Evolutionary conservation across 495 filamentous ascomycete genomes (phyloP), one percentile per base, ranked within the genome.

Genomic region (Trichoderma virens): DNA sequence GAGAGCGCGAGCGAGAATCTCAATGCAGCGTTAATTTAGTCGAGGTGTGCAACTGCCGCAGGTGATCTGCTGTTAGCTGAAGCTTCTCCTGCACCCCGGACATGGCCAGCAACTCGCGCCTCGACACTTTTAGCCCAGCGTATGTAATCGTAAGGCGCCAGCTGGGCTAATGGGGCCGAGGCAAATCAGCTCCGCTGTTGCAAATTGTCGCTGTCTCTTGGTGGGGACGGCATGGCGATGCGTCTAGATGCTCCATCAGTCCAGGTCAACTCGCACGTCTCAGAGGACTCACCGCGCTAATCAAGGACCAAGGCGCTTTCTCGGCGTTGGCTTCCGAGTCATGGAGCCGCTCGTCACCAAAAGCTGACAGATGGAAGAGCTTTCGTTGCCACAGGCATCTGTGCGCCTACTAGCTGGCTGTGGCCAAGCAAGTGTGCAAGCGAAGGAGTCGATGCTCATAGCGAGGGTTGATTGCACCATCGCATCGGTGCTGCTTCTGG

Each of bases 301-400:
- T 1, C 51, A 4, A 23, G 23, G 20, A 5, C 13, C 23, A 30
- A 56, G 23, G 51, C 51, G 43, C 43, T 25, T 47, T 56, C 51
- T 56, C 51, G 51, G 51, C 27, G 27, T 28, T 30, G 51, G 25
- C 51, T 56, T 56, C 51, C 51, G 51, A 56, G 51, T 56, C 51
- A 30, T 56, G 13, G 51, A 31, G 27, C 51, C 2, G 4, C 11
- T 56, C 20, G 51, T 56, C 27, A 8, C 51, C 51, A 30, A 28
- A 28, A 56, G 51, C 23, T 56, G 51, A 56, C 8, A 9, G 25
- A 9, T 9, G 25, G 3, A 1, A 45, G 16, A 20, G 43, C 20
- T 20, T 47, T 30, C 45, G 23, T 56, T 27, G 51, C 47, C 25
- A 28, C 51, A 8, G 51, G 5, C 25, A 3, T 56, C 27, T 11